Conservation (phyloP, 371 early-diverging fungal species). For the Actinomortierella wolfii region DNA sequence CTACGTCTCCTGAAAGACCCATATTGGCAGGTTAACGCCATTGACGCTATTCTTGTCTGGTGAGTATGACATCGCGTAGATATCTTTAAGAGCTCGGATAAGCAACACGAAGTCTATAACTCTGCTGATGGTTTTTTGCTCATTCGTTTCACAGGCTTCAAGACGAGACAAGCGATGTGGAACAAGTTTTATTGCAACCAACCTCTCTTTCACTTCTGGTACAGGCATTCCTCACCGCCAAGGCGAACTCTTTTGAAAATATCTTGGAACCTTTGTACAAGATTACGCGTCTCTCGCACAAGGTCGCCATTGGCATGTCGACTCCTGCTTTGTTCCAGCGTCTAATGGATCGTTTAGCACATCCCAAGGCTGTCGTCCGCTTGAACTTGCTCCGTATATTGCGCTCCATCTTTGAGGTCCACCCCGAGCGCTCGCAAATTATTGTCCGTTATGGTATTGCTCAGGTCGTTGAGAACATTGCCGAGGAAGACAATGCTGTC, state of each 20-base stretch:
- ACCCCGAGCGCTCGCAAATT: conserved; percentile 24
- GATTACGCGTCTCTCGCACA: conserved; percentile 47
- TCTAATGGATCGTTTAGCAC: conserved; percentile 44
- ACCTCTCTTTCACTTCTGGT: conserved; percentile 45
- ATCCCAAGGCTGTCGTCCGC: conserved; percentile 56
- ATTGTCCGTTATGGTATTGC: conserved; percentile 32
- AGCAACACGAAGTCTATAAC: too few relatives aligned
- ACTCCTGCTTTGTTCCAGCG: conserved; percentile 46
- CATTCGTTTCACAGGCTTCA: conserved; percentile 33
- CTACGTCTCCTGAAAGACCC: conserved; percentile 56
- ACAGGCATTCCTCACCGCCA: conserved; percentile 47
- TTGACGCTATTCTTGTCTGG: conserved; percentile 65
- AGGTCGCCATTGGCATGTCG: conserved; percentile 45
- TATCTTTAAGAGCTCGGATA: too few relatives aligned
- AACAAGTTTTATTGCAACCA: conserved; percentile 47
- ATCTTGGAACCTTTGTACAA: conserved; percentile 54
- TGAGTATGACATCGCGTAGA: conserved; percentile 14
- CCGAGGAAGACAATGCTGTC: conserved; percentile 47
- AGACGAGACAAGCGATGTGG: conserved; percentile 53
- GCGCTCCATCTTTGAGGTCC: conserved; percentile 47
- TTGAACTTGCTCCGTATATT: conserved; percentile 53
- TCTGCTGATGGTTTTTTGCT: too few relatives aligned
- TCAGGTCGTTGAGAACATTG: conserved; percentile 37
- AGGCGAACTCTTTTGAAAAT: conserved; percentile 53
- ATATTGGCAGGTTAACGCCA: conserved; percentile 61